These are phyloP conservation scores for Solanum peruvianum DNA, from an alignment of 257 asterid species.

Conservation along the genomic window DNA sequence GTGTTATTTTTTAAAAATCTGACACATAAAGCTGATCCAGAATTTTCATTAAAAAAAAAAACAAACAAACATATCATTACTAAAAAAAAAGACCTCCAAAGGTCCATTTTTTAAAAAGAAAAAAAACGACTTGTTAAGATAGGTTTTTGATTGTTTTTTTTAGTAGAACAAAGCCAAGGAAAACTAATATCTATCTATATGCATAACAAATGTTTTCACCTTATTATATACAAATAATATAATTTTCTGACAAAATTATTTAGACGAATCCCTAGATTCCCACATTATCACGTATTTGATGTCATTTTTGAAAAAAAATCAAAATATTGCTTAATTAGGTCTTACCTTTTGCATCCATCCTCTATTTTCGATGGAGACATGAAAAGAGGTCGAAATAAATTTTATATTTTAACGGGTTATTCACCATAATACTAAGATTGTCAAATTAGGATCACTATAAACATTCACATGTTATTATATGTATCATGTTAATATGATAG, in stretches of 20 bases:
- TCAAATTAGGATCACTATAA: neutral
- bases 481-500: neutral
- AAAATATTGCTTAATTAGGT: neutral
- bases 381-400: no score
- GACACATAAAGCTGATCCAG: neutral
- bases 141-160: no score
- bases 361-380: neutral
- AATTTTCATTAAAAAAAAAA: neutral
- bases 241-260: no score
- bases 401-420: neutral
- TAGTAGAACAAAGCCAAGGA: no score
- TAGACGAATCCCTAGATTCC: no score
- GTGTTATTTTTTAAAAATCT: fast-evolving
- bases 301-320: fast-evolving
- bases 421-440: neutral
- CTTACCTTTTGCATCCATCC: neutral
- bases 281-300: no score
- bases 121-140: neutral
- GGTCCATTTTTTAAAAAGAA: neutral
- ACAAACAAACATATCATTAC: neutral
- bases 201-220: no score
- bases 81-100: neutral
- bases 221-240: no score
- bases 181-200: no score
- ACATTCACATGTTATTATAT: neutral